phyloP scores from a whole-genome alignment of 352 stramenopile genomes.

The Phytopythium vexans region DNA sequence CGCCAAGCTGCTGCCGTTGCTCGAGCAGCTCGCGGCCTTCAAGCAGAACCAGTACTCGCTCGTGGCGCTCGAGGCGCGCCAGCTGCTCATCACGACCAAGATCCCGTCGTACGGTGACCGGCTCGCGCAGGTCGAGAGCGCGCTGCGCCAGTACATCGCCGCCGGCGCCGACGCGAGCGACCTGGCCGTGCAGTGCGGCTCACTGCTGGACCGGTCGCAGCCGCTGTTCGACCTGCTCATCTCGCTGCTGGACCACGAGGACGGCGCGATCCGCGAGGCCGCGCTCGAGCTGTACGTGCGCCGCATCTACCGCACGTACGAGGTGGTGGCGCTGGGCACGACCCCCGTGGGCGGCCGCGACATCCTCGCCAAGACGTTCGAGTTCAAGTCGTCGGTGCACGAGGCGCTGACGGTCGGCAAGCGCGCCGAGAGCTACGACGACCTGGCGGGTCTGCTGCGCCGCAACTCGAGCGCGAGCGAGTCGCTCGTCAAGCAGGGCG shows the following conservation, averaged over 20 bases:
- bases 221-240: slow-evolving; percentile 85
- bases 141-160: slow-evolving; percentile 68
- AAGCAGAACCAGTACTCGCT: slow-evolving; percentile 91
- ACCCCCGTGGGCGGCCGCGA: slow-evolving; percentile 34
- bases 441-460: slow-evolving; percentile 66
- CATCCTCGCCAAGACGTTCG: slow-evolving; percentile 85
- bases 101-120: slow-evolving; percentile 95
- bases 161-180: slow-evolving; percentile 37
- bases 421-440: slow-evolving; percentile 79
- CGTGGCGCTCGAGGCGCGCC: slow-evolving; percentile 92
- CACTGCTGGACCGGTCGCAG: slow-evolving; percentile 79
- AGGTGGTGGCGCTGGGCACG: slow-evolving; percentile 83
- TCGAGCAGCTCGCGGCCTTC: slow-evolving; percentile 86
- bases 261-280: slow-evolving; percentile 61
- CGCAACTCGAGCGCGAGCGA: slow-evolving; percentile 52
- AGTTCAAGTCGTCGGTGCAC: slow-evolving; percentile 82
- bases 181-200: slow-evolving; percentile 50
- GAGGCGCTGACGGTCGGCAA: slow-evolving; percentile 75
- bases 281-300: slow-evolving; percentile 82
- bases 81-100: slow-evolving; percentile 96
- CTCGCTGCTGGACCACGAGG: slow-evolving; percentile 69
- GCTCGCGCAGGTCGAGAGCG: slow-evolving; percentile 70
- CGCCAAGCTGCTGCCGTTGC: slow-evolving; percentile 69
- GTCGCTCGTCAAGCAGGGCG: slow-evolving; percentile 22
- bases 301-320: slow-evolving; percentile 85